Evolutionary conservation across 768 basidiomycete genomes (phyloP).

Genomic region (Phanerochaete sordida): DNA sequence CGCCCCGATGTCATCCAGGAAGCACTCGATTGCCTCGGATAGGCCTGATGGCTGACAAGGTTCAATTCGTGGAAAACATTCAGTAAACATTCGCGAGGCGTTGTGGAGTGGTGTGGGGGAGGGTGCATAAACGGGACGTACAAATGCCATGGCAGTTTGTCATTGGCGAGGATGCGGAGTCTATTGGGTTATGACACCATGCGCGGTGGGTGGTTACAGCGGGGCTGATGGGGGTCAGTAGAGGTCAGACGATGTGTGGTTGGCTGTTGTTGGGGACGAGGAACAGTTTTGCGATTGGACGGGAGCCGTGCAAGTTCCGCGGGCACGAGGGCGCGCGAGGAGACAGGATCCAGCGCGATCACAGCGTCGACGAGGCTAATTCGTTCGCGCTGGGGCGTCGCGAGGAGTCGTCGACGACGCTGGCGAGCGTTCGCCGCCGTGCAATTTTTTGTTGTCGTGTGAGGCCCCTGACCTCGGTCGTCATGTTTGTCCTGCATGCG

Average conservation of each 20-base stretch:
- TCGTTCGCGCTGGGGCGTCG: neutral
- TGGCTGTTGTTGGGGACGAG: too few relatives aligned
- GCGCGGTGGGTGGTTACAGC: neutral
- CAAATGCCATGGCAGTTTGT: neutral
- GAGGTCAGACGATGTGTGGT: neutral
- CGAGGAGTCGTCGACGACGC: neutral
- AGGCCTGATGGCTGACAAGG: neutral
- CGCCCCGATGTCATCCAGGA: neutral
- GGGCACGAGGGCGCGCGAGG: neutral
- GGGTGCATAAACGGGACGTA: neutral
- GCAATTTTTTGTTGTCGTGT: neutral
- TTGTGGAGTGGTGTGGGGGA: neutral
- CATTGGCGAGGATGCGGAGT: neutral
- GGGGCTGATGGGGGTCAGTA: neutral
- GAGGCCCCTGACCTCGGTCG: neutral
- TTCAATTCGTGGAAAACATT: neutral
- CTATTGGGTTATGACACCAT: neutral
- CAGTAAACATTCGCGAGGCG: too few relatives aligned
- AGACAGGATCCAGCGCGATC: neutral
- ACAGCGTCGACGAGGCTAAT: neutral
- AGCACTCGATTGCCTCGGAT: neutral
- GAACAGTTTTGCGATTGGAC: neutral
- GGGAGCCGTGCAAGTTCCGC: neutral
- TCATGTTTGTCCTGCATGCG: neutral
- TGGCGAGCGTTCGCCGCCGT: neutral